Percentiles rank a stretch among this genome's conserved stretches.
Conservation (phyloP, 129 eudicot species). For the Flaveria trinervia region DNA sequence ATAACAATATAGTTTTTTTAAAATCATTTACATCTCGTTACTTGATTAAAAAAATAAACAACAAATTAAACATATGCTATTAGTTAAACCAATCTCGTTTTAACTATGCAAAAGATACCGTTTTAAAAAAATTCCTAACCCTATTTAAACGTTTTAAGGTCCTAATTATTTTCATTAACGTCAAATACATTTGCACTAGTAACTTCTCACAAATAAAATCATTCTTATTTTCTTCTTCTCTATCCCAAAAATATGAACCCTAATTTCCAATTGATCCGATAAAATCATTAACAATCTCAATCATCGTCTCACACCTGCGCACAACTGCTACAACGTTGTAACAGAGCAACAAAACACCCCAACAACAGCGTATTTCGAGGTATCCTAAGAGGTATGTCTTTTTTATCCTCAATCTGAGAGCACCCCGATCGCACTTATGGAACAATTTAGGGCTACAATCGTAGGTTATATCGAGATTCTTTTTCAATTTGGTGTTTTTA, state of each 20-base stretch:
- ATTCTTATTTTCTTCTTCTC: not conserved
- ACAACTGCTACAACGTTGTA: not conserved
- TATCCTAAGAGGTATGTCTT: not conserved
- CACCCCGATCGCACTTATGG: not conserved
- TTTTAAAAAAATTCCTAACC: no score
- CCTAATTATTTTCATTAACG: not conserved
- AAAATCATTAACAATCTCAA: not conserved
- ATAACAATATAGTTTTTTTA: no score
- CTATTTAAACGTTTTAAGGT: no score
- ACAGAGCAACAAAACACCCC: not conserved
- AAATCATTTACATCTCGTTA: no score
- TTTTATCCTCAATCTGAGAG: not conserved
- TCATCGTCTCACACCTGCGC: not conserved
- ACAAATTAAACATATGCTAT: no score
- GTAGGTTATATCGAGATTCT: not conserved
- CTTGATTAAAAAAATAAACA: no score
- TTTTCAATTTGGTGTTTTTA: not conserved
- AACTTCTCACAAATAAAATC: not conserved
- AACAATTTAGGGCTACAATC: not conserved
- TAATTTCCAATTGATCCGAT: conserved; percentile 3
- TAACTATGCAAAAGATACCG: no score
- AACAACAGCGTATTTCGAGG: not conserved
- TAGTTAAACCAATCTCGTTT: no score
- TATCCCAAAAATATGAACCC: conserved; percentile 17
- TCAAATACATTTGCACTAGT: not conserved